phyloP scores from a whole-genome alignment of 495 filamentous ascomycete genomes.

The Articulospora tetracladia region DNA sequence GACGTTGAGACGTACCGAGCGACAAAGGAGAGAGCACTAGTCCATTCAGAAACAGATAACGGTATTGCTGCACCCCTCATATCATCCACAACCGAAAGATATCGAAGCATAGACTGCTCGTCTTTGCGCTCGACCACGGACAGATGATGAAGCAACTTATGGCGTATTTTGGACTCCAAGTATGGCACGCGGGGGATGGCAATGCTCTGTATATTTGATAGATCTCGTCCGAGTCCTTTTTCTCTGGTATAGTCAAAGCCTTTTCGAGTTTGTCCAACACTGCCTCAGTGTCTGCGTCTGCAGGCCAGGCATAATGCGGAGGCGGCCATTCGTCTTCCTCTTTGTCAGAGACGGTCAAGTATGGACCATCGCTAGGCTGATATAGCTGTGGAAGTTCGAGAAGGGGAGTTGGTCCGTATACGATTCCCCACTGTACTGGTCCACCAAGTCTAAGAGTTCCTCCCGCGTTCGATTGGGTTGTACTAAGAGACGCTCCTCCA shows the following conservation, averaged over 20 bases:
- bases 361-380: constrained; percentile 37
- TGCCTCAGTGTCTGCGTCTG: constrained; percentile 24
- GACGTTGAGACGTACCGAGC: constrained; percentile 63
- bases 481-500: neutral
- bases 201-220: constrained; percentile 59
- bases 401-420: constrained; percentile 43
- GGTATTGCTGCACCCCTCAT: constrained; percentile 64
- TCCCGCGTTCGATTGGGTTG: constrained; percentile 23
- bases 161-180: constrained; percentile 54
- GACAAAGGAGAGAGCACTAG: constrained; percentile 73
- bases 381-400: constrained; percentile 37
- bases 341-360: constrained; percentile 39
- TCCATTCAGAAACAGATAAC: constrained; percentile 70
- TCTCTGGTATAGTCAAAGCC: constrained; percentile 34
- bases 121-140: constrained; percentile 56
- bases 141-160: constrained; percentile 63
- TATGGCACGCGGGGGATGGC: constrained; percentile 63
- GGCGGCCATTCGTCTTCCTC: constrained; percentile 42
- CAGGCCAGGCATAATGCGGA: constrained; percentile 32
- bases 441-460: constrained; percentile 45
- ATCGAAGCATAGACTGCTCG: constrained; percentile 66
- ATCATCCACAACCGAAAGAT: constrained; percentile 79
- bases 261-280: constrained; percentile 33
- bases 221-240: constrained; percentile 48
- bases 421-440: constrained; percentile 39